Conservation (phyloP, 2,329 filamentous ascomycete genomes). For the Colletotrichum sp. region DNA sequence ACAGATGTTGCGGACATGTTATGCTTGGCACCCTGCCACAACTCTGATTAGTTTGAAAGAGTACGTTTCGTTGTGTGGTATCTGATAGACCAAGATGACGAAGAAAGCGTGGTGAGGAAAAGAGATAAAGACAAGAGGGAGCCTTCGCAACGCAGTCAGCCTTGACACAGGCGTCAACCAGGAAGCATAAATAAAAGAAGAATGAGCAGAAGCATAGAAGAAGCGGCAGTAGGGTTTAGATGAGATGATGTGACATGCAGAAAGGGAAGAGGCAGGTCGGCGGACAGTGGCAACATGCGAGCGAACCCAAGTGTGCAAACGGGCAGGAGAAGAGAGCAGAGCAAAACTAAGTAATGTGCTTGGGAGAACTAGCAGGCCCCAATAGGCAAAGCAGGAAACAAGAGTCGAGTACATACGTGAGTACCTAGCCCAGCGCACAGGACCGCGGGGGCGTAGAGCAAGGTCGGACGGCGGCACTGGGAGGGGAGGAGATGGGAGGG, state of each 20-base stretch:
- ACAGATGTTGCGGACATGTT: background rate
- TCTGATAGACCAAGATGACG: background rate
- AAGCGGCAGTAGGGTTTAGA: background rate
- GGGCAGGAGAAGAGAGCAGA: background rate
- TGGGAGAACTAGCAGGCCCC: background rate
- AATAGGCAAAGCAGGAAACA: background rate
- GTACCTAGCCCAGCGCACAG: background rate
- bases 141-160: background rate
- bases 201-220: background rate
- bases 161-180: background rate
- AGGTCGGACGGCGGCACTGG: background rate
- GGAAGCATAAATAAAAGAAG: background rate
- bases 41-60: background rate
- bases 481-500: background rate
- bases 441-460: background rate
- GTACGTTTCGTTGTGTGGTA: background rate
- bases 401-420: background rate
- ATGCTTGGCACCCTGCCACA: background rate
- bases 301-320: background rate
- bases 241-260: background rate
- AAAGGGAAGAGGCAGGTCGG: background rate
- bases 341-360: background rate
- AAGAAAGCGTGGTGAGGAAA: background rate
- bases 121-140: background rate
- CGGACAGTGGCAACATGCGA: constrained; percentile 7